Base-by-base conservation (phyloP, 306 rosid genomes). In the Prosopis cineraria region DNA sequence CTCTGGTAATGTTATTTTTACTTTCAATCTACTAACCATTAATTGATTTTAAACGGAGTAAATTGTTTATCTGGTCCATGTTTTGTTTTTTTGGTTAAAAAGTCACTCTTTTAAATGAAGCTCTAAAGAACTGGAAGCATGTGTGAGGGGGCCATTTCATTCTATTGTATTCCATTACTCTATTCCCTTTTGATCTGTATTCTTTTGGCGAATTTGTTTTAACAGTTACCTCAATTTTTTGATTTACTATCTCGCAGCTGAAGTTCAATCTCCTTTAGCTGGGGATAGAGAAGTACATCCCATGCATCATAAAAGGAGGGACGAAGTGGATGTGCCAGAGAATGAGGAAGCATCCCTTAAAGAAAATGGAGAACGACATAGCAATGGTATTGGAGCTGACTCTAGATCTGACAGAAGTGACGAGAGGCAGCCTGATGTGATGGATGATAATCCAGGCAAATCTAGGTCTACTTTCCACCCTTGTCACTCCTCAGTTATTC, bases 401-500 rank as follows among this genome's bases (percentile, higher is more conserved):
- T n/a, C 84, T 72, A 84, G 79, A 78, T 89, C 93, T 72, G 90
- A 86, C 71, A 85, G 83, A 85, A 87, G 86, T 77, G 88, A 81
- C 44, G 96, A 86, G 60, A 87, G 90, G 79, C 98, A 84, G 59
- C 98, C 94, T 82, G 98, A 91, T 63, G 68, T 83, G 79, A 85
- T 95, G 73, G 96, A 95, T 85, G 93, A 86, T 79, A 98, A 87
- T 81, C 90, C 87, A 19, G 93, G 93, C 27, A 95, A 93, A 88
- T 91, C 93, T 87, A 91, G 99, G 99, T 95, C 87, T 79, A 81
- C 90, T 86, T 83, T 87, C 77, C 84, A 77, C 75, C 83, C 86
- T 87, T 85, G 89, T 88, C 87, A 81, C 87, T 68, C 89, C 88
- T 83, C 85, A 82, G 88, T 89, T 89, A 79, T 88, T 89, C 88